A percentile compares a stretch with the other conserved stretches of the same genome.
phyloP scores from a whole-genome alignment of 1,139 yeast species.

The Pichia sp. region DNA sequence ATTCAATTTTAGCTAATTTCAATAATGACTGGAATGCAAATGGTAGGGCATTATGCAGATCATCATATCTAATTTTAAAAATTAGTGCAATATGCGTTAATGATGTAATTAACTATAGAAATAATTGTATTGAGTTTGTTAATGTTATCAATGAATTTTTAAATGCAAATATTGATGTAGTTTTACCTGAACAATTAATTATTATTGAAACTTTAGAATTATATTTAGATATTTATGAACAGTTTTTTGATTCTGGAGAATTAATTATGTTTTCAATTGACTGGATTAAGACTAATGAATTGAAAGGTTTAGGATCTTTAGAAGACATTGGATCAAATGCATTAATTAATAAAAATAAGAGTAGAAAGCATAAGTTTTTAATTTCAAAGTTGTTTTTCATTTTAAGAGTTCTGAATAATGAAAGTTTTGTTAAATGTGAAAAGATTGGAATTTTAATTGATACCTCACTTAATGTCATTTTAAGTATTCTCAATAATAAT shows the following conservation, averaged over 20 bases:
- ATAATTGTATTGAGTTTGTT: conserved; percentile 32
- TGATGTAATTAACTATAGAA: conserved; percentile 31
- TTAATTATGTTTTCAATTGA: conserved; percentile 36
- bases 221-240: conserved; percentile 40
- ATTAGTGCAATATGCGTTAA: conserved; percentile 30
- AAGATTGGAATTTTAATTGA: conserved; percentile 41
- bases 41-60: conserved; percentile 59
- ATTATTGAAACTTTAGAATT: conserved; percentile 54
- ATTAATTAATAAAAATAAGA: conserved; percentile 30
- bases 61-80: conserved; percentile 45
- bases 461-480: conserved; percentile 54
- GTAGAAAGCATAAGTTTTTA: conserved; percentile 48
- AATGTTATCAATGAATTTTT: conserved; percentile 44
- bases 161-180: conserved; percentile 38
- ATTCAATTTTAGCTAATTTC: conserved; percentile 44
- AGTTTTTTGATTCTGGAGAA: conserved; percentile 35
- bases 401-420: conserved; percentile 49
- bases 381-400: conserved; percentile 54
- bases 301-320: conserved; percentile 39
- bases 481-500: conserved; percentile 50
- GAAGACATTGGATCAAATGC: conserved; percentile 26
- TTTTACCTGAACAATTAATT: conserved; percentile 54
- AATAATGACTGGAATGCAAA: conserved; percentile 54
- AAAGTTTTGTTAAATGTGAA: conserved; percentile 33
- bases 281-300: conserved; percentile 47